phyloP scores from a whole-genome alignment of 169 alveolate species.

The Plasmodium vivax region DNA sequence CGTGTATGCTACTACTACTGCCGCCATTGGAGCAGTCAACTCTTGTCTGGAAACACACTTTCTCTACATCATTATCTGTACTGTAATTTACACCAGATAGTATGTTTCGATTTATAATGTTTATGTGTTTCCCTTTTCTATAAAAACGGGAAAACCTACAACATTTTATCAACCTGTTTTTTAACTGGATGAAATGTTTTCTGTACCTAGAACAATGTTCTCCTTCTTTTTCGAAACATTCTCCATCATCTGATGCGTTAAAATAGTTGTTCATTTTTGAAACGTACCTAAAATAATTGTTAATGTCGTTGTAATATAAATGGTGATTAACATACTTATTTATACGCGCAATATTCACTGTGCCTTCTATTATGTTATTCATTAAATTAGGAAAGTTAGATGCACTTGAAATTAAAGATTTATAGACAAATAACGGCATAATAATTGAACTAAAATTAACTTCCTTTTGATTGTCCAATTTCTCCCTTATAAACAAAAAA shows the following conservation, averaged over 20 bases:
- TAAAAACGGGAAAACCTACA: not conserved
- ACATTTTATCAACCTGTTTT: not conserved
- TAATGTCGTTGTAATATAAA: slow-evolving; percentile 46
- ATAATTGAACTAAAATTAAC: slow-evolving; percentile 38
- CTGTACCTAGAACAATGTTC: too few species aligned
- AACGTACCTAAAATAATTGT: slow-evolving; percentile 31
- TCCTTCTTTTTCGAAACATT: not conserved
- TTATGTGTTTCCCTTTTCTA: not conserved
- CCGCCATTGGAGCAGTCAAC: not conserved
- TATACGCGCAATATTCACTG: slow-evolving; percentile 18
- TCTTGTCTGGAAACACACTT: not conserved
- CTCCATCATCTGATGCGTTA: not conserved
- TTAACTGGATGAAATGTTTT: not conserved
- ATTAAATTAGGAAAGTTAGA: slow-evolving; percentile 60
- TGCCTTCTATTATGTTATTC: slow-evolving; percentile 47
- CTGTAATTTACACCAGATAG: slow-evolving; percentile 7
- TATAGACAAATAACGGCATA: slow-evolving; percentile 55
- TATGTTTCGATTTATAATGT: slow-evolving; percentile 22
- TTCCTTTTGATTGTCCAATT: slow-evolving; percentile 23
- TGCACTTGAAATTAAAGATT: slow-evolving; percentile 38
- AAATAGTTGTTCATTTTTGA: not conserved
- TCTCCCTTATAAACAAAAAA: slow-evolving; percentile 34
- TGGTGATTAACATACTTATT: slow-evolving; percentile 35
- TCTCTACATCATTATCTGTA: not conserved
- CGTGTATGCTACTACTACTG: not conserved